A percentile compares a stretch with the other conserved stretches of the same genome.
These are phyloP conservation scores for Fusarium verticillioides DNA, from an alignment of 2,329 filamentous ascomycete species.

Conservation along the genomic window DNA sequence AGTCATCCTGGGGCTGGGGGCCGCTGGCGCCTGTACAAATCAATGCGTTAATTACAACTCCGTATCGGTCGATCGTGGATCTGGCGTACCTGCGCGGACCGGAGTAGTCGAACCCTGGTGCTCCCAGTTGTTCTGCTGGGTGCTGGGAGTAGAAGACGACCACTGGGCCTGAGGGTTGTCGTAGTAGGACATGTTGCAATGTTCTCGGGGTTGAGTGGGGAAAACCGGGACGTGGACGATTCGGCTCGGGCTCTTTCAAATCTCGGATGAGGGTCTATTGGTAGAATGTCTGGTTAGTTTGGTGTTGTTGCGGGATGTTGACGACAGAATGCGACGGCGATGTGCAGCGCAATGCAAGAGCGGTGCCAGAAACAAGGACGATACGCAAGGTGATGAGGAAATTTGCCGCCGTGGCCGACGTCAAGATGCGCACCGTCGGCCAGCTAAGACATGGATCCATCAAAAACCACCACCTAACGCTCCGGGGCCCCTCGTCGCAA, in stretches of 20 bases:
- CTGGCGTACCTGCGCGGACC: slow-evolving; percentile 52
- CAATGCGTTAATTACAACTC: slow-evolving; percentile 20
- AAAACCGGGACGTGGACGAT: slow-evolving; percentile 31
- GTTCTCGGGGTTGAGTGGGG: slow-evolving; percentile 22
- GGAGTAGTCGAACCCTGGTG: slow-evolving; percentile 56
- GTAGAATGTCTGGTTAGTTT: slow-evolving; percentile 26
- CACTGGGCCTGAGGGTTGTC: slow-evolving; percentile 57
- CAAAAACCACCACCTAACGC: slow-evolving; percentile 38
- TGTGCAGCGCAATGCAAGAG: slow-evolving; percentile 28
- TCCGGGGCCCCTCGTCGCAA: slow-evolving; percentile 38
- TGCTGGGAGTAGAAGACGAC: slow-evolving; percentile 43
- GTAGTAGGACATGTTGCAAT: slow-evolving; percentile 57
- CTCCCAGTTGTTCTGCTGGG: slow-evolving; percentile 58
- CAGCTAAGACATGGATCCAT: slow-evolving; percentile 40
- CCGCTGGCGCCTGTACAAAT: slow-evolving; percentile 73
- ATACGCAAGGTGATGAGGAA: slow-evolving; percentile 31
- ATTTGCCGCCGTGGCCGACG: slow-evolving; percentile 37
- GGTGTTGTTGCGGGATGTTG: slow-evolving; percentile 14
- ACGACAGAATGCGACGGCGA: slow-evolving; percentile 24
- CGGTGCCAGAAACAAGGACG: slow-evolving; percentile 14
- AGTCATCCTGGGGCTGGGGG: slow-evolving; percentile 78
- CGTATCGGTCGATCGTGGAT: not conserved
- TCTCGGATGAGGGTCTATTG: slow-evolving; percentile 31
- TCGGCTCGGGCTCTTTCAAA: slow-evolving; percentile 20
- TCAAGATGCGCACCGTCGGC: slow-evolving; percentile 42